Base-by-base conservation (phyloP, 2,329 filamentous ascomycete genomes). In the Hymenoscyphus infarciens region DNA sequence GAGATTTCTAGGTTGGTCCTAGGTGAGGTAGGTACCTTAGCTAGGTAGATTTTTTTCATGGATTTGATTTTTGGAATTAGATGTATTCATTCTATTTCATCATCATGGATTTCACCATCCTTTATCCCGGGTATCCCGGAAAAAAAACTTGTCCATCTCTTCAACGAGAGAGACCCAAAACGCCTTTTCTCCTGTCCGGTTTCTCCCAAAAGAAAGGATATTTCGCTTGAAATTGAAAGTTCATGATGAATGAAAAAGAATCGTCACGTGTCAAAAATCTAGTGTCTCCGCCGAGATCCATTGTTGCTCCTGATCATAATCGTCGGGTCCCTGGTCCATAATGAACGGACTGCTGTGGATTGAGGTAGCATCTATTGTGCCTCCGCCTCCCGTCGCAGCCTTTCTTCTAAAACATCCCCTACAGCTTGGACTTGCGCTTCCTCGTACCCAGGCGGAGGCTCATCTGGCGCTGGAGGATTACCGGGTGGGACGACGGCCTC, bases 381-480 rank as follows among this genome's bases (percentile, higher is more conserved):
- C 72, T 94, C 90, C 53, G 91, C 81, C 68, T 90, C 90, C 65
- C 89, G 84, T 55, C 88, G 87, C 67, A 93, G 82, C 64, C 89
- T 90, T 69, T 91, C 86, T 73, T 92, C 85, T 25, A 87, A 77
- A 58, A 68, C 66, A 77, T 79, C 73, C 80, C 77, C 81, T 31
- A 88, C 75, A 31, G 84, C 84, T 69, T 87, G 85, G n/a, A 83
- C 87, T 76, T 97, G 94, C 31, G 91, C 90, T 75, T 97, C 92
- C 71, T 97, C 92, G 73, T 98, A 98, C 39, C 87, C 90, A 57
- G 94, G 94, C 56, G 94, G 94, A 5, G 93, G 92, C 73, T 95
- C 93, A 77, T 87, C 71, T 71, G 91, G 78, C 77, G 63, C 79
- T 76, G 62, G 58, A 5, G 53, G 45, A 33, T 55, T 31, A 22